These are phyloP conservation scores for Trichoderma asperellum DNA, from an alignment of 2,329 filamentous ascomycete species.

Conservation along the genomic window DNA sequence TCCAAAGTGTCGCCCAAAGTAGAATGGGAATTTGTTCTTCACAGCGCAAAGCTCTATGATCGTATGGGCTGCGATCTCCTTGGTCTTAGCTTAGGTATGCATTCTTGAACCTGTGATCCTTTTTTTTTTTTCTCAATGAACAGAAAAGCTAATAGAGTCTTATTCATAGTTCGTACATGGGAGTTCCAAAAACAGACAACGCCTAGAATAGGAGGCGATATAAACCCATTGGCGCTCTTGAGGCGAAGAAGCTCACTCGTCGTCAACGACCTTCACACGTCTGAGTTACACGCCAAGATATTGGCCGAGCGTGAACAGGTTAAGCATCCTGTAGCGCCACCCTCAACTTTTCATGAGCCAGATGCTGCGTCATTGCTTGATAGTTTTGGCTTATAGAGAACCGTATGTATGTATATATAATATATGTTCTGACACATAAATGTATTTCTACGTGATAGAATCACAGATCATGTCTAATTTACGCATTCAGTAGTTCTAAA, in stretches of 20 bases:
- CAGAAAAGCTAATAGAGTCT: background rate
- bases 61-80: slow-evolving; percentile 93
- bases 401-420: background rate
- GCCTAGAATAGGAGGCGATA: slow-evolving; percentile 48
- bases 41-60: slow-evolving; percentile 81
- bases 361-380: slow-evolving; percentile 86
- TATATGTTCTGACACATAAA: background rate
- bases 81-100: slow-evolving; percentile 77
- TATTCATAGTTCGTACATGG: slow-evolving; percentile 70
- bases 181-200: slow-evolving; percentile 67
- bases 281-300: background rate
- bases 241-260: slow-evolving; percentile 76
- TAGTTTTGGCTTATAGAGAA: slow-evolving; percentile 80
- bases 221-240: slow-evolving; percentile 70
- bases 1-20: slow-evolving; percentile 76
- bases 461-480: background rate
- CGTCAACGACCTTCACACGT: slow-evolving; percentile 70
- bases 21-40: slow-evolving; percentile 88
- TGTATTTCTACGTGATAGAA: background rate
- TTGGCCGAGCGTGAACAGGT: slow-evolving; percentile 41
- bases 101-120: slow-evolving; percentile 28
- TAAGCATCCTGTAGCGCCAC: slow-evolving; percentile 57
- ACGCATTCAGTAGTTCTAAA: background rate
- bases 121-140: too few relatives aligned
- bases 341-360: slow-evolving; percentile 89